phyloP scores from a whole-genome alignment of 2,329 filamentous ascomycete genomes.

The Annulohypoxylon truncatum region DNA sequence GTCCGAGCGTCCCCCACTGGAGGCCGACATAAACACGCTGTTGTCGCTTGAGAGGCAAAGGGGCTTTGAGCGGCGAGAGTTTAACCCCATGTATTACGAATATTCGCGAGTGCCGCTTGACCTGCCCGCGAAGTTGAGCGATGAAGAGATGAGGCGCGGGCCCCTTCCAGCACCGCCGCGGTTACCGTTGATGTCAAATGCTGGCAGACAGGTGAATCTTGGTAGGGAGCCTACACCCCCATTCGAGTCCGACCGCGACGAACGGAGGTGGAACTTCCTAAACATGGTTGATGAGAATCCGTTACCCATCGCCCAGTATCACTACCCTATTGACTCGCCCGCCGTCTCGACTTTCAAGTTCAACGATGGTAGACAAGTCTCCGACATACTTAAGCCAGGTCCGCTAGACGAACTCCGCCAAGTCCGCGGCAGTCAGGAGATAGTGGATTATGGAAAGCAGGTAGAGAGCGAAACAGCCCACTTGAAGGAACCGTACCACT shows the following conservation, averaged over 20 bases:
- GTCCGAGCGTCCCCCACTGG: constrained; percentile 23
- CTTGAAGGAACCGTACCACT: constrained; percentile 8
- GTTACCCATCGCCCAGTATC: constrained; percentile 9
- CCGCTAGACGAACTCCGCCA: background rate
- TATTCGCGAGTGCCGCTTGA: constrained; percentile 23
- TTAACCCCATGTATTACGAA: constrained; percentile 5
- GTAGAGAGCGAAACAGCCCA: background rate
- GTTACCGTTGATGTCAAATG: constrained; percentile 7
- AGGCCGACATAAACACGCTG: constrained; percentile 31
- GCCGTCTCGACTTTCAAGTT: constrained; percentile 23
- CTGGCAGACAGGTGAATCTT: constrained; percentile 3
- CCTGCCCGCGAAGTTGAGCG: constrained; percentile 26
- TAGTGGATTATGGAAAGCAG: background rate
- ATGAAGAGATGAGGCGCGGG: constrained; percentile 26
- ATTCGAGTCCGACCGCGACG: background rate
- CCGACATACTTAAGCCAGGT: constrained; percentile 12
- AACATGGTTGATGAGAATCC: background rate
- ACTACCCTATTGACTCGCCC: constrained; percentile 25
- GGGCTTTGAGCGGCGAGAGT: constrained; percentile 1
- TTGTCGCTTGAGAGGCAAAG: constrained; percentile 38
- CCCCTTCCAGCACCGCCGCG: constrained; percentile 14
- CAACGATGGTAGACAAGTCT: background rate
- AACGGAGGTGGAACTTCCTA: background rate
- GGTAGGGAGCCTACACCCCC: background rate
- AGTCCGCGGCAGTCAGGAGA: constrained; percentile 11